These are phyloP conservation scores for Suillus subaureus DNA, from an alignment of 768 basidiomycete genomes.

Conservation along the genomic window DNA sequence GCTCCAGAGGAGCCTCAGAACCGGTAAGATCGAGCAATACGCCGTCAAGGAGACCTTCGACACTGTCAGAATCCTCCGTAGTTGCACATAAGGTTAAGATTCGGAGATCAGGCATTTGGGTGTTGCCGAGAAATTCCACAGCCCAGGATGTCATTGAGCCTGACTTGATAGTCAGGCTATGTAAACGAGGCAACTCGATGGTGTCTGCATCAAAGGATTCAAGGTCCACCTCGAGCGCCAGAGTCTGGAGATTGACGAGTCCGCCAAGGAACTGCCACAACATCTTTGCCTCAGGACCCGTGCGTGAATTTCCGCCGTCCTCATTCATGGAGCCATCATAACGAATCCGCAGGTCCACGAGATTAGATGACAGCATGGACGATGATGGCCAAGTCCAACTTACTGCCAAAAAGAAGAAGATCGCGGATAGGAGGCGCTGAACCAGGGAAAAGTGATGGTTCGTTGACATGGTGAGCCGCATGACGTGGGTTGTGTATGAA, in stretches of 20 bases:
- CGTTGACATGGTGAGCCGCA: neutral
- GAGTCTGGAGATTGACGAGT: neutral
- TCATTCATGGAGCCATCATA: constrained; percentile 10
- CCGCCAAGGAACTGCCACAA: neutral
- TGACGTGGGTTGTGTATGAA: neutral
- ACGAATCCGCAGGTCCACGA: constrained; percentile 10
- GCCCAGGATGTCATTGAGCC: neutral
- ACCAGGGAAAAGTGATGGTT: neutral
- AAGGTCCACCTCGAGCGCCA: neutral
- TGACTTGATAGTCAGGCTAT: neutral
- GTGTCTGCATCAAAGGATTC: neutral
- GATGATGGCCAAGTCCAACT: neutral
- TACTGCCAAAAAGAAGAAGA: neutral
- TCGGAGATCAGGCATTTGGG: neutral
- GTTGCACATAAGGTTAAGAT: neutral
- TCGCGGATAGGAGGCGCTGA: neutral
- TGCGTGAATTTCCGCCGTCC: neutral
- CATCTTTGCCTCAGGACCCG: neutral
- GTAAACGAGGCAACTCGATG: neutral
- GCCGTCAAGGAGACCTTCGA: neutral
- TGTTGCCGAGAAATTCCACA: neutral
- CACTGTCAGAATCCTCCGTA: fast-evolving
- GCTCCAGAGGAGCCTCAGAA: neutral
- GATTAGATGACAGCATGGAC: constrained; percentile 7
- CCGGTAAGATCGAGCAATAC: neutral